These are phyloP conservation scores for Venturia effusa DNA, from an alignment of 2,329 filamentous ascomycete species.

Conservation along the genomic window DNA sequence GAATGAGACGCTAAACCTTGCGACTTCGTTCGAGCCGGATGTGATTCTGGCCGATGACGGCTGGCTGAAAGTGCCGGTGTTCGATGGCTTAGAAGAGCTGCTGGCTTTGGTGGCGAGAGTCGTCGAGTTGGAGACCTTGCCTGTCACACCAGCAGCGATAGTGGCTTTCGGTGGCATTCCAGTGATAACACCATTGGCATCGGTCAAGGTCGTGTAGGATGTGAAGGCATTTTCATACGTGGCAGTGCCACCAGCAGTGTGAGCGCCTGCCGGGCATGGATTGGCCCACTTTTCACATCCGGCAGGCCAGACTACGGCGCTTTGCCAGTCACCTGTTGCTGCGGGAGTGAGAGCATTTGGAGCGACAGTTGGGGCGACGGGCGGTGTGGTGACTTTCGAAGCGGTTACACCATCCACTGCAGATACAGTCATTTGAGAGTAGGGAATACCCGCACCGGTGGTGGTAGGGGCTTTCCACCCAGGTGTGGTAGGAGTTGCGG, in stretches of 20 bases:
- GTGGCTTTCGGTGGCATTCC: slow-evolving; percentile 27
- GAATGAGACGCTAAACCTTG: not conserved
- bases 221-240: slow-evolving; percentile 11
- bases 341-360: not conserved
- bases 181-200: slow-evolving; percentile 39
- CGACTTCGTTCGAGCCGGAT: not conserved
- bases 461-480: not conserved
- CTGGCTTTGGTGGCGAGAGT: not conserved
- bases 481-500: not conserved
- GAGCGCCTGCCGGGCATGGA: slow-evolving; percentile 11
- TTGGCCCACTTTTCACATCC: slow-evolving; percentile 12
- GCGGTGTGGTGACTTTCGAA: not conserved
- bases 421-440: slow-evolving; percentile 1
- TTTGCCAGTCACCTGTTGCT: slow-evolving; percentile 8
- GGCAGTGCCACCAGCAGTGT: not conserved
- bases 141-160: slow-evolving; percentile 5
- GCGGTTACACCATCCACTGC: not conserved
- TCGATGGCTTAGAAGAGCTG: not conserved
- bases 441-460: not conserved
- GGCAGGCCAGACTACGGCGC: slow-evolving; percentile 10
- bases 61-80: not conserved
- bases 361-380: not conserved
- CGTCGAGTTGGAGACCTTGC: not conserved
- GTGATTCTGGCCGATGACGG: not conserved
- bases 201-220: slow-evolving; percentile 34